Conservation (phyloP, 2,329 filamentous ascomycete genomes). For the Pyrenochaeta sp. region DNA sequence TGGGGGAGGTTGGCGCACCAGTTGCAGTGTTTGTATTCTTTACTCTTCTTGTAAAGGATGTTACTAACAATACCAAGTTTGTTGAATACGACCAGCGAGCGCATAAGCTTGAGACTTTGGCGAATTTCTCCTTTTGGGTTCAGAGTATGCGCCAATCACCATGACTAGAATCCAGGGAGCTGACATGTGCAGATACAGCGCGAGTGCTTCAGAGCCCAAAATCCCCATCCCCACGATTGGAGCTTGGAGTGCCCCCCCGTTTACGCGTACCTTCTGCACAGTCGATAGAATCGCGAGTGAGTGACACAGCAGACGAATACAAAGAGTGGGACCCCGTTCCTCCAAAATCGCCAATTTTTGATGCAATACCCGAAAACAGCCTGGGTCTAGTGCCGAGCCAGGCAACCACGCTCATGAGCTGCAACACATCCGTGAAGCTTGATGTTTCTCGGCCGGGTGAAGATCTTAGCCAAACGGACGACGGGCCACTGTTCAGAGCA, state of each 20-base stretch:
- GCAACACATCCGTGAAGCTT: slow-evolving; percentile 69
- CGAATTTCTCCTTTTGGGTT: slow-evolving; percentile 95
- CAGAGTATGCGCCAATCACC: slow-evolving; percentile 67
- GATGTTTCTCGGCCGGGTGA: slow-evolving; percentile 90
- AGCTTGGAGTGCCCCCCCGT: slow-evolving; percentile 76
- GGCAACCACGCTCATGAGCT: slow-evolving; percentile 48
- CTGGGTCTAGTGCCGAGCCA: slow-evolving; percentile 53
- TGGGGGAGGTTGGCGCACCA: slow-evolving; percentile 93
- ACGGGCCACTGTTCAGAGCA: slow-evolving; percentile 93
- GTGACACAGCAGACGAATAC: slow-evolving; percentile 68
- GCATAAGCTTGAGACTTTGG: slow-evolving; percentile 86
- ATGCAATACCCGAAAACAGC: slow-evolving; percentile 58
- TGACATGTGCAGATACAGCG: slow-evolving; percentile 44
- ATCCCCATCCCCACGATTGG: slow-evolving; percentile 73
- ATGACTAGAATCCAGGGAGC: neutral
- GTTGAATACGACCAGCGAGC: slow-evolving; percentile 96
- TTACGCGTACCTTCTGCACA: slow-evolving; percentile 86
- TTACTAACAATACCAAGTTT: slow-evolving; percentile 67
- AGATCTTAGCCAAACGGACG: slow-evolving; percentile 81
- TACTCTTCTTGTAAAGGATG: neutral
- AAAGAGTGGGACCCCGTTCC: slow-evolving; percentile 53
- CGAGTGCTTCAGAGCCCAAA: slow-evolving; percentile 51
- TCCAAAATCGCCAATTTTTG: slow-evolving; percentile 58
- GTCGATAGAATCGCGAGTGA: slow-evolving; percentile 84
- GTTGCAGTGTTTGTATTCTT: slow-evolving; percentile 75